Conservation (phyloP, 306 rosid species). For the Vachellia pachyceras region DNA sequence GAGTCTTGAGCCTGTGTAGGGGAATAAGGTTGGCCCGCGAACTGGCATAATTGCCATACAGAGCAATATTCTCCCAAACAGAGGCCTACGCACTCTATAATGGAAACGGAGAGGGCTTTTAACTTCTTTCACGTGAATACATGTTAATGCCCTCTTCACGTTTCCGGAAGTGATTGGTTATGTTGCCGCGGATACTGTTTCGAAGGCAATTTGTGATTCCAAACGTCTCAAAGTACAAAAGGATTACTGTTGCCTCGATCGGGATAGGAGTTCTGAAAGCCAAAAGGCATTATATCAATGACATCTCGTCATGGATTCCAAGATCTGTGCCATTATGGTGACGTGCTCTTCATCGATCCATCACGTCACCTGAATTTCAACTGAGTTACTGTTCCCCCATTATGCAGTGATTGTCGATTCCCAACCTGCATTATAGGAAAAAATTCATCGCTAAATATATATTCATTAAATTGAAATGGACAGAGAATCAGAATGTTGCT, state of each 20-base stretch:
- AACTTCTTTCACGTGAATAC: background rate
- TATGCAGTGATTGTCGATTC: slow-evolving; percentile 26
- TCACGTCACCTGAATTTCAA: background rate
- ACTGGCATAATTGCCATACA: slow-evolving; percentile 8
- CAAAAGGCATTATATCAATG: background rate
- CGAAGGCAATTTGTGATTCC: slow-evolving; percentile 34
- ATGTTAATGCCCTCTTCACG: slow-evolving; percentile 16
- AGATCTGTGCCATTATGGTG: slow-evolving; percentile 16
- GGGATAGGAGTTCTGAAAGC: background rate
- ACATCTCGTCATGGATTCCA: slow-evolving; percentile 26
- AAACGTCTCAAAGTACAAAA: slow-evolving; percentile 5
- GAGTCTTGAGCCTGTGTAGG: background rate
- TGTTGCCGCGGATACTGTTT: background rate
- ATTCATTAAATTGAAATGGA: background rate
- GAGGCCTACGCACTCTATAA: background rate
- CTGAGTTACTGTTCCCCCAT: slow-evolving; percentile 30
- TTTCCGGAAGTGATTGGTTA: slow-evolving; percentile 24
- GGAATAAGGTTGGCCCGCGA: background rate
- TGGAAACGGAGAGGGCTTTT: slow-evolving; percentile 7
- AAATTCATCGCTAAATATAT: background rate
- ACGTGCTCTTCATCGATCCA: slow-evolving; percentile 13
- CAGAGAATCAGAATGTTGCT: slow-evolving; percentile 17
- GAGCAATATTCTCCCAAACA: slow-evolving; percentile 9
- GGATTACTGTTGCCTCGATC: slow-evolving; percentile 6
- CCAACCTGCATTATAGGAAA: background rate